These are phyloP conservation scores for Ophiostoma ulmi DNA, from an alignment of 2,329 filamentous ascomycete species.

Conservation along the genomic window DNA sequence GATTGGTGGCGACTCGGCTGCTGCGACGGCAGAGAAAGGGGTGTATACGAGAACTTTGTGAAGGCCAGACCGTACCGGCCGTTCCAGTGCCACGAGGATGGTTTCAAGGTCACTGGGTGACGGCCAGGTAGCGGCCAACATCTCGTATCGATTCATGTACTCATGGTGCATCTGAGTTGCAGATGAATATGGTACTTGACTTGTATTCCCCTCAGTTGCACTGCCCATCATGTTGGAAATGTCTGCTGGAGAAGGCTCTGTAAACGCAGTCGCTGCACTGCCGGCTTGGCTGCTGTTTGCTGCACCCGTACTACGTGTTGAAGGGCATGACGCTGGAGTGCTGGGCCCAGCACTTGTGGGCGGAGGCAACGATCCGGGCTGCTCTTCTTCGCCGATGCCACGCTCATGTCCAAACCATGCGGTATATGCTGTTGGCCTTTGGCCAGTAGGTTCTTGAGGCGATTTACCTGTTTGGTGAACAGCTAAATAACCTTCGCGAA, in stretches of 20 bases:
- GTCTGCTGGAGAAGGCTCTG: not conserved
- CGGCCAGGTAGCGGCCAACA: slow-evolving; percentile 20
- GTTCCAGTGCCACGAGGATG: slow-evolving; percentile 12
- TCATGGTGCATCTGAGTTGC: slow-evolving; percentile 11
- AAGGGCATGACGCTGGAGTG: not conserved
- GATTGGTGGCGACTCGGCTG: slow-evolving; percentile 17
- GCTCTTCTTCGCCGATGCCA: slow-evolving; percentile 5
- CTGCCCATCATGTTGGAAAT: not conserved
- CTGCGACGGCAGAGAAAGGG: slow-evolving; percentile 17
- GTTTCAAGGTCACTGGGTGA: slow-evolving; percentile 2
- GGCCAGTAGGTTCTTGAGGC: not conserved
- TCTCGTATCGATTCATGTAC: slow-evolving; percentile 20
- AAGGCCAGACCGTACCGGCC: slow-evolving; percentile 2
- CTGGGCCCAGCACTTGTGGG: not conserved
- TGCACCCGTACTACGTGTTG: not conserved
- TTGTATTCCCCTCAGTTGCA: not conserved
- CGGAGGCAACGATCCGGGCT: not conserved
- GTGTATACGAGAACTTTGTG: slow-evolving; percentile 16
- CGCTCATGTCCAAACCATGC: slow-evolving; percentile 22
- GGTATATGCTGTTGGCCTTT: not conserved
- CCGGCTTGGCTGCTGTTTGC: not conserved
- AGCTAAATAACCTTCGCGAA: not conserved
- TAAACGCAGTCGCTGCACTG: not conserved
- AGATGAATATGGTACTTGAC: not conserved
- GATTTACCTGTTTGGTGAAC: not conserved